Evolutionary conservation across 2,329 filamentous ascomycete species (phyloP).

Genomic region (Ophiostoma himal-ulmi): DNA sequence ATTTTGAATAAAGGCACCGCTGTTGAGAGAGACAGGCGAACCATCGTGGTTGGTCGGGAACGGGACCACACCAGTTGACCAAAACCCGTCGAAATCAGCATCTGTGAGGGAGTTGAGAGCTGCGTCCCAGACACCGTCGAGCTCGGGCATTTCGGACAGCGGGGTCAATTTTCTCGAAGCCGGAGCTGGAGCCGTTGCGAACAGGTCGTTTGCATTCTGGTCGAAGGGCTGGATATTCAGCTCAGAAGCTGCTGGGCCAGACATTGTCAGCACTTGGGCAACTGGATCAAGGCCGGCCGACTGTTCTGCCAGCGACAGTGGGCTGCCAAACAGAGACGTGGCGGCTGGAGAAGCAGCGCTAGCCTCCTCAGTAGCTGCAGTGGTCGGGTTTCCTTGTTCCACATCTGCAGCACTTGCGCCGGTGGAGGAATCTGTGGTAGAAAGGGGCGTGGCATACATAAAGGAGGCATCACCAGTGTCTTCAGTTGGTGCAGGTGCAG

Average conservation of each 20-base stretch:
- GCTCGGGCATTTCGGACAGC: background rate
- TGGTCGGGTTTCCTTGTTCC: background rate
- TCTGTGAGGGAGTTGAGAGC: background rate
- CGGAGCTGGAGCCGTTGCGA: too few relatives aligned
- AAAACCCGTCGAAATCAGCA: background rate
- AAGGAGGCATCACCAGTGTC: background rate
- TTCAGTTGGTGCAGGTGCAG: background rate
- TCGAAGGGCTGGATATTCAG: background rate
- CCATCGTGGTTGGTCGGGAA: too few relatives aligned
- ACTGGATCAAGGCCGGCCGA: background rate
- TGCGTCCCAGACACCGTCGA: background rate
- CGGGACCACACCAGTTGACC: background rate
- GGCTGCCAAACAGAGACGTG: background rate
- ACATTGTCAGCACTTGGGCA: background rate
- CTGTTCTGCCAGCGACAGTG: background rate
- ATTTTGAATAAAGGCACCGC: background rate
- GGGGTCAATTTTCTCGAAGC: too few relatives aligned
- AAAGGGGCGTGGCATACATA: slow-evolving; percentile 3
- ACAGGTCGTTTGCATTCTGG: background rate
- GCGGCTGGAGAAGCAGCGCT: background rate
- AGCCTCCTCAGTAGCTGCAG: background rate
- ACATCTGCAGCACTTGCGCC: background rate
- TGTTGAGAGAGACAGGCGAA: background rate
- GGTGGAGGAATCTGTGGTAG: background rate
- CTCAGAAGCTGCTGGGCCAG: background rate